Evolutionary conservation across 257 asterid species (phyloP), one percentile per base, ranked within the genome.

Genomic region (Haberlea rhodopensis): DNA sequence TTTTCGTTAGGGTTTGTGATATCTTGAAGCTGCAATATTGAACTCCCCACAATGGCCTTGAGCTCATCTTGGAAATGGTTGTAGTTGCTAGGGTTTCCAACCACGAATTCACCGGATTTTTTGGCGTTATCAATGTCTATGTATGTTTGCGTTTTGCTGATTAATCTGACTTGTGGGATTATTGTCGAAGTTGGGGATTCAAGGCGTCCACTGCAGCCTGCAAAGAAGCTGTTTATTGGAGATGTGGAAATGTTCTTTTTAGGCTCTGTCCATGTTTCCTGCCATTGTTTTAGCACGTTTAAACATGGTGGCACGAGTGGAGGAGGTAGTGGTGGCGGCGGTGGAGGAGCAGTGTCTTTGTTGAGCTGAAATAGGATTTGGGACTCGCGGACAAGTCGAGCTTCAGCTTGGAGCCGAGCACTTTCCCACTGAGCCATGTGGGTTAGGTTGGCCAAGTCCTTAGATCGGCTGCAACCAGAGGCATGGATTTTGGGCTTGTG

Each of bases 361-460:
- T 26, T 21, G 22, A 5, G 59, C 7, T n/a, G n/a, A 51, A 1
- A 2, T 67, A 61, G 8, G 73, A 52, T n/a, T n/a, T n/a, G n/a
- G n/a, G n/a, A n/a, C n/a, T n/a, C n/a, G 63, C 13, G 2, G 43
- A 19, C 59, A 63, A 9, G 65, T 0, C 22, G 45, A 58, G 28
- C 0, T 45, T 24, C 20, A 66, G 48, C 68, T 71, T 74, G 3
- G 75, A 81, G 78, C 2, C 84, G 79, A n/a, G 83, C 86, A 57
- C 78, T 81, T 70, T 81, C 86, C 86, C 86, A 81, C 16, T 81
- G 87, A 2, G 85, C 87, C 83, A 82, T 79, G 85, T 82, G 83
- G 87, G 76, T 82, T 2, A 79, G 63, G 71, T 79, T 79, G 53
- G 84, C 82, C 0, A 73, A 20, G 62, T 79, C 79, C 66, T 76